Evolutionary conservation across 352 stramenopile genomes (phyloP).

Genomic region (Phytophthora melonis): DNA sequence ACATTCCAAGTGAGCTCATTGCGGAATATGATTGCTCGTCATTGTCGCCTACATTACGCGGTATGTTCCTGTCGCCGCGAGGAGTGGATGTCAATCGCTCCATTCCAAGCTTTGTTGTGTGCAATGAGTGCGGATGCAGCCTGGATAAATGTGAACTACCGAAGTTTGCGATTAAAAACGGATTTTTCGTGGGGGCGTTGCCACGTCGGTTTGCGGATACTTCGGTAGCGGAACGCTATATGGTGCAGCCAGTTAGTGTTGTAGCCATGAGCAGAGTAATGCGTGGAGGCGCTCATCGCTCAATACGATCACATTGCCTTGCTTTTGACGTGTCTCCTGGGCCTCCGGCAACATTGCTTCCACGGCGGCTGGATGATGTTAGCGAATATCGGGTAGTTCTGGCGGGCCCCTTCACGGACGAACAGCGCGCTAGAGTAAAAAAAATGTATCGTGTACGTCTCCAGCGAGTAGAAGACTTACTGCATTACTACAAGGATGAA

Average conservation of each 20-base stretch:
- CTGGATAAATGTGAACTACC: neutral
- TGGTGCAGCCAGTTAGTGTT: neutral
- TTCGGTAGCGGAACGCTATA: neutral
- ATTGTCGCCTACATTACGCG: no score
- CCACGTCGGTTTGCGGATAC: neutral
- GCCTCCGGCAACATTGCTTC: neutral
- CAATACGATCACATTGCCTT: neutral
- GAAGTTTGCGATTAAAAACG: neutral
- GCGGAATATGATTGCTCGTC: no score
- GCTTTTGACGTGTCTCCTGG: neutral
- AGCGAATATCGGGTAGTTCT: neutral
- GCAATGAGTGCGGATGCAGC: neutral
- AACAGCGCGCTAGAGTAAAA: neutral
- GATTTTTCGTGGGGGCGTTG: neutral
- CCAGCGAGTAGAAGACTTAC: neutral
- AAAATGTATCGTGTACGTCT: neutral
- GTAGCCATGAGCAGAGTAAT: neutral
- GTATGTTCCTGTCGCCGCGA: no score
- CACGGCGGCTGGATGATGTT: no score
- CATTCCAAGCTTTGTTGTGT: neutral
- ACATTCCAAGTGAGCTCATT: no score
- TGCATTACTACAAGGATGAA: neutral
- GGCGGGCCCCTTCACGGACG: neutral
- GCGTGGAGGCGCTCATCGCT: neutral
- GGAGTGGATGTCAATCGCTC: no score